Base-by-base conservation (phyloP, 2,329 filamentous ascomycete genomes). In the Alternaria solani region DNA sequence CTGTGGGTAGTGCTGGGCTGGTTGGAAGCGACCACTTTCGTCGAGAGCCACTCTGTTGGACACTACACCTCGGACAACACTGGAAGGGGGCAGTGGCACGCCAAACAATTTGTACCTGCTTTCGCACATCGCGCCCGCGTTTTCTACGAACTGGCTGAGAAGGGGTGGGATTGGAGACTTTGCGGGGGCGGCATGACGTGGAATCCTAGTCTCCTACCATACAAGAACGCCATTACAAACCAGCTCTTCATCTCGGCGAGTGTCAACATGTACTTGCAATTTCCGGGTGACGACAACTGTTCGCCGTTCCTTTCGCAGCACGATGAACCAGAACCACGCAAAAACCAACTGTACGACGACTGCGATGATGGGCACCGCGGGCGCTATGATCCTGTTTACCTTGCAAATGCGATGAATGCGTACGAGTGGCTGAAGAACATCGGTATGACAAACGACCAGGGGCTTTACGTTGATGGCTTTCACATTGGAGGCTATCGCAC, bases 171-270 rank as follows among this genome's bases (percentile, higher is more conserved):
- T 73, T 90, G 87, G 23, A 84, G 83, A 25, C 85, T 96, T 5
- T 98, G 94, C 71, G 86, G 86, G 5, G 94, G 94, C 23, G 94
- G 94, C 44, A 96, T 98, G 91, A 86, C 88, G 14, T 98, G 94
- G 94, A 96, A 91, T 67, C 92, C 92, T 3, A 86, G 87, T 36
- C 79, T 85, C 39, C 44, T 73, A 23, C 93, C 93, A 0, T 98
- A 97, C 82, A 98, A 97, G 75, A 98, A 98, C 72, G 93, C 94
- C 64, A 96, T 98, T 70, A 98, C 94, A 30, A 97, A 97, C 73
- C 88, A 97, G 75, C 86, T 97, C 1, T 97, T 87, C 80, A 92
- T 97, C 61, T 85, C 94, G 0, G 93, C 92, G 0, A 95, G 91
- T 23, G 86, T 94, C 36, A 87, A 86, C 54, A 97, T 98, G 94